These are phyloP conservation scores for Cystobasidiaceae sp. DNA, from an alignment of 1,284 basidiomycete species.

Conservation along the genomic window DNA sequence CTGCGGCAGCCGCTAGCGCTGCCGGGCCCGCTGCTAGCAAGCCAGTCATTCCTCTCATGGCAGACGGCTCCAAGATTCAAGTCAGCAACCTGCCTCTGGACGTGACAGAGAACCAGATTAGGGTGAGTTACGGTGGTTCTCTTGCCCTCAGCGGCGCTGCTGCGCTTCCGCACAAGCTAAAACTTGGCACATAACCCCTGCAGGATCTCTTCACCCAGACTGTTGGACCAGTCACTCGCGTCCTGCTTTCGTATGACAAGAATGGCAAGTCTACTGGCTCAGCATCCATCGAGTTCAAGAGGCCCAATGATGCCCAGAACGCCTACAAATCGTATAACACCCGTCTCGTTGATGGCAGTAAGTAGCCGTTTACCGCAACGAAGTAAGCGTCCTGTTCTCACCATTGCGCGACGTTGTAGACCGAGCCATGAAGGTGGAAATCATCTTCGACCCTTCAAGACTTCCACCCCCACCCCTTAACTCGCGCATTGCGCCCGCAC, in stretches of 20 bases:
- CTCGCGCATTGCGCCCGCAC: slow-evolving; percentile 48
- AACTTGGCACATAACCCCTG: slow-evolving; percentile 1
- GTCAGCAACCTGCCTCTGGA: slow-evolving; percentile 93
- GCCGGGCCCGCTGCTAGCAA: slow-evolving; percentile 50
- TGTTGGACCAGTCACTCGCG: slow-evolving; percentile 77
- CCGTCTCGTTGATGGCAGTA: slow-evolving; percentile 99
- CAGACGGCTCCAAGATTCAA: slow-evolving; percentile 78
- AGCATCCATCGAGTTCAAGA: slow-evolving; percentile 79
- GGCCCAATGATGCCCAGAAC: slow-evolving; percentile 82
- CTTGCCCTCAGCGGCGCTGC: not conserved
- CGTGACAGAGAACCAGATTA: slow-evolving; percentile 88
- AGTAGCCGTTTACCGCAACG: slow-evolving; percentile 55
- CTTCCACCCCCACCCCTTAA: slow-evolving; percentile 50
- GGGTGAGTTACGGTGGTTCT: slow-evolving; percentile 54
- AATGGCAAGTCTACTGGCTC: slow-evolving; percentile 83
- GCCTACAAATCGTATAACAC: slow-evolving; percentile 95
- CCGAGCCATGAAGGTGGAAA: slow-evolving; percentile 97
- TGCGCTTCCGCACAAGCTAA: not conserved
- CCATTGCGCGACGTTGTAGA: slow-evolving; percentile 55
- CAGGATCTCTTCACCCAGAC: slow-evolving; percentile 91
- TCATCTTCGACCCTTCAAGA: slow-evolving; percentile 80
- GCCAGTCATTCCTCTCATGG: slow-evolving; percentile 41
- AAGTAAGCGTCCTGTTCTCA: not conserved
- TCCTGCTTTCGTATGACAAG: slow-evolving; percentile 78
- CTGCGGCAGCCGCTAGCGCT: slow-evolving; percentile 54